Conservation (phyloP, 2,329 filamentous ascomycete species). For the Lachnellula cervina region DNA sequence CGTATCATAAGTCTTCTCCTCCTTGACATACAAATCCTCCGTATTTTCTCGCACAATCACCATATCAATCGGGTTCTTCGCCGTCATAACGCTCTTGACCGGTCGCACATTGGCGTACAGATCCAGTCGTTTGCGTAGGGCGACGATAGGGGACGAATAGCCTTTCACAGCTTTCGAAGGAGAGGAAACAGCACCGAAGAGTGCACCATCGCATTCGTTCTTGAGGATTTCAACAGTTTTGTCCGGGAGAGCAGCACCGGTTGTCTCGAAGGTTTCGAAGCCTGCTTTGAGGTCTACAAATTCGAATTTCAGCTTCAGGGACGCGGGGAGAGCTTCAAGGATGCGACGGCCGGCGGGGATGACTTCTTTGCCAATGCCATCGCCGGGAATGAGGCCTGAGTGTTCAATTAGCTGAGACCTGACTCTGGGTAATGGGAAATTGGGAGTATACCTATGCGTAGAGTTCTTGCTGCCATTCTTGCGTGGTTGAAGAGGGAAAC, state of each 20-base stretch:
- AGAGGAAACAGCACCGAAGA: constrained; percentile 94
- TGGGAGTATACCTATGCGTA: constrained; percentile 55
- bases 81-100: constrained; percentile 74
- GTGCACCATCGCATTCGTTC: constrained; percentile 87
- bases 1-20: constrained; percentile 78
- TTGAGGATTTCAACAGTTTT: constrained; percentile 85
- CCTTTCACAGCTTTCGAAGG: constrained; percentile 85
- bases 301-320: constrained; percentile 86
- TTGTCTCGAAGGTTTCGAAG: constrained; percentile 88
- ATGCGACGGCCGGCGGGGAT: constrained; percentile 90
- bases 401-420: constrained; percentile 2
- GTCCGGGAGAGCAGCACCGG: constrained; percentile 82
- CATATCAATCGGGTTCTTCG: constrained; percentile 66
- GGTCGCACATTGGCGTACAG: constrained; percentile 97
- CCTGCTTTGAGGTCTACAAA: constrained; percentile 92
- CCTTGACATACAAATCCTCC: constrained; percentile 87
- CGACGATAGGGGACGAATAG: constrained; percentile 86
- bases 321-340: constrained; percentile 87
- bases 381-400: constrained; percentile 88
- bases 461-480: constrained; percentile 54
- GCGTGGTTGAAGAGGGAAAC: constrained; percentile 1
- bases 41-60: constrained; percentile 99
- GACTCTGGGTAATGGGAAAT: no score
- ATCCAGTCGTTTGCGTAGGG: constrained; percentile 88
- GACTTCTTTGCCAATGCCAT: constrained; percentile 97